Evolutionary conservation across 805 yeast genomes (phyloP), one percentile per base, ranked within the genome.

Genomic region (Saccharomyces kudriavzevii): DNA sequence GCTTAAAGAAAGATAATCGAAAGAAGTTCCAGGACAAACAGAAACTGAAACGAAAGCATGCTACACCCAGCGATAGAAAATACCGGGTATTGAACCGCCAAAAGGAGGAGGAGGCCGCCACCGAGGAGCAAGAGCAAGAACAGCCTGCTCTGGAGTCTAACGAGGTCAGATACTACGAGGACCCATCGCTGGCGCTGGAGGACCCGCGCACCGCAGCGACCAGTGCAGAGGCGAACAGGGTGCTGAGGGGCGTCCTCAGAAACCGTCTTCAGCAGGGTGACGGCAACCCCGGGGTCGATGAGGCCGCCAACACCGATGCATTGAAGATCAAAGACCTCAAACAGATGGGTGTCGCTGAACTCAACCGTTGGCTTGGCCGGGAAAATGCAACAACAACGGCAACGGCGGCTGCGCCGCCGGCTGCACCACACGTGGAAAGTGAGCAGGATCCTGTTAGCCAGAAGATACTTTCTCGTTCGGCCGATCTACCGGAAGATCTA

Each of bases 1-100:
- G 59, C 45, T 49, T 71, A 29, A 74, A 74, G 62, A 59, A 65
- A 40, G 77, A 73, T 56, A 74, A 74, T 55, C 61, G 77, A 10
- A 73, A 70, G 66, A 72, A 70, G 60, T 74, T 72, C 54, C 74
- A 69, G 52, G 77, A 74, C 52, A 74, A 72, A 55, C 66, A 70
- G 29, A 68, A 66, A 50, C 64, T 72, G 11, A 74, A 74, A 52
- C 60, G 71, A 4, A 69, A 64, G 22, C 77, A 74, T 59, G 66
- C 64, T 1, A 70, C 70, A 49, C 73, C 67, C 52, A 71, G 69
- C 59, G 74, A 62, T 56, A 66, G 59, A 57, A 73, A 67, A 63
- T 73, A 68, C 54, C 57, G 61, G 4, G 60, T 66, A 13, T 40
- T 64, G 28, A 63, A 63, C 46, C 59, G 58, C 26, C 47, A 56